phyloP scores from a whole-genome alignment of 768 basidiomycete genomes.

The Macrolepiota dolichaula region DNA sequence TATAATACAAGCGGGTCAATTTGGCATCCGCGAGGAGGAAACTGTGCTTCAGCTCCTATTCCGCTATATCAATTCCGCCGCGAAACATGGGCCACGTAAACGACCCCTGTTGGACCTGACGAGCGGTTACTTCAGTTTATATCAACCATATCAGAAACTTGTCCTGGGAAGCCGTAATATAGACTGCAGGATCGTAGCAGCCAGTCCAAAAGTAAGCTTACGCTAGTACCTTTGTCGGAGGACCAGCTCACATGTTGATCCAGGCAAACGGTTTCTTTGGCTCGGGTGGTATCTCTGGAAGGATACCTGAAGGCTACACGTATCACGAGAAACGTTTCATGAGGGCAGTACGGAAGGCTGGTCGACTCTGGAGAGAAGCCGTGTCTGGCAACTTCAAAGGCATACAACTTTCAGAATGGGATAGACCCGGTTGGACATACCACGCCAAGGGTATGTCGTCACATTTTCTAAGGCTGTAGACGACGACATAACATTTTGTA shows the following conservation, averaged over 20 bases:
- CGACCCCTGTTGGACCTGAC: conserved; percentile 75
- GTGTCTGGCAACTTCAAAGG: conserved; percentile 32
- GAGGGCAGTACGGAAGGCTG: conserved; percentile 51
- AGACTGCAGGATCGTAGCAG: conserved; percentile 73
- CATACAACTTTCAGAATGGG: conserved; percentile 85
- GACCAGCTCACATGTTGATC: conserved; percentile 4
- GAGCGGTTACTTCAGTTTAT: conserved; percentile 93
- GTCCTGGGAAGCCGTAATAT: conserved; percentile 55
- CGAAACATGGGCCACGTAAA: conserved; percentile 8
- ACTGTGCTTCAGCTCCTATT: conserved; percentile 55
- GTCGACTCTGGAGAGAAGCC: conserved; percentile 31
- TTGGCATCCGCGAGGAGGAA: conserved; percentile 86
- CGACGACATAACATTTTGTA: not conserved
- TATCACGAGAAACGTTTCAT: conserved; percentile 83
- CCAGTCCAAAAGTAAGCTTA: conserved; percentile 76
- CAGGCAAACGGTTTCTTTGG: conserved; percentile 97
- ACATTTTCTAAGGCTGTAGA: not conserved
- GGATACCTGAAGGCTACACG: conserved; percentile 96
- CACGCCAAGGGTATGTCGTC: conserved; percentile 83
- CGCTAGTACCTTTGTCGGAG: not conserved
- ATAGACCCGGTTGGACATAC: conserved; percentile 90
- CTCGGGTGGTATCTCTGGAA: conserved; percentile 84
- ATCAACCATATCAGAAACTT: conserved; percentile 71
- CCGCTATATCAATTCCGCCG: conserved; percentile 31
- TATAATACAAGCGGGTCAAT: conserved; percentile 86